Conservation (phyloP, 495 filamentous ascomycete species). For the Apiosordaria backusii region DNA sequence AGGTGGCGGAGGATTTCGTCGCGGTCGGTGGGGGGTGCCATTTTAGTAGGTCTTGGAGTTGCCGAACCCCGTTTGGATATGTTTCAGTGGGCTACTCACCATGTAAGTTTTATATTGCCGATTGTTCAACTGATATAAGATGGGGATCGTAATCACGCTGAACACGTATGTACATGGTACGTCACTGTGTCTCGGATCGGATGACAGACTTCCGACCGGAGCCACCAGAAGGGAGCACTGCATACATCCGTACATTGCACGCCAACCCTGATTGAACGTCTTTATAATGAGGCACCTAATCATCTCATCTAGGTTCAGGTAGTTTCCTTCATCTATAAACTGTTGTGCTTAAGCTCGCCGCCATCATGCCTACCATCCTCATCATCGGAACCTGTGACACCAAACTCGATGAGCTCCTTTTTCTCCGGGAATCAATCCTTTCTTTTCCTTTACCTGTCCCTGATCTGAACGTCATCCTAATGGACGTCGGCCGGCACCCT, state of each 20-base stretch:
- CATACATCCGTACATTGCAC: background rate
- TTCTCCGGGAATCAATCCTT: conserved; percentile 43
- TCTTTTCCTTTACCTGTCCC: conserved; percentile 28
- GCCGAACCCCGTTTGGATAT: background rate
- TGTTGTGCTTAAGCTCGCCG: background rate
- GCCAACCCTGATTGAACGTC: too few relatives aligned
- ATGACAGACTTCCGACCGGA: background rate
- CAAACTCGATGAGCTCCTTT: conserved; percentile 59
- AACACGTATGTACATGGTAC: background rate
- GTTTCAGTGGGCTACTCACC: background rate
- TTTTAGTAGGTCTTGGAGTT: conserved; percentile 9
- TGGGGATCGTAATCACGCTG: background rate
- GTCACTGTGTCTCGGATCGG: conserved; percentile 4
- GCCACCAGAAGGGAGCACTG: too few relatives aligned
- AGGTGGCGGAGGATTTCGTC: conserved; percentile 55
- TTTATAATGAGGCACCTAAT: too few relatives aligned
- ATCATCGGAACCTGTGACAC: conserved; percentile 68
- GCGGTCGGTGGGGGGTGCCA: conserved; percentile 45
- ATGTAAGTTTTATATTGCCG: background rate
- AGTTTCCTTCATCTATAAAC: background rate
- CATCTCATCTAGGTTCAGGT: too few relatives aligned
- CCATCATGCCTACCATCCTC: conserved; percentile 44
- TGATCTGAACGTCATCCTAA: conserved; percentile 41
- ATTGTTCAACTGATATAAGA: background rate
- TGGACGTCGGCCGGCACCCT: conserved; percentile 54